phyloP scores from a whole-genome alignment of 202 grass and related monocot genomes.

The Musa balbisiana region DNA sequence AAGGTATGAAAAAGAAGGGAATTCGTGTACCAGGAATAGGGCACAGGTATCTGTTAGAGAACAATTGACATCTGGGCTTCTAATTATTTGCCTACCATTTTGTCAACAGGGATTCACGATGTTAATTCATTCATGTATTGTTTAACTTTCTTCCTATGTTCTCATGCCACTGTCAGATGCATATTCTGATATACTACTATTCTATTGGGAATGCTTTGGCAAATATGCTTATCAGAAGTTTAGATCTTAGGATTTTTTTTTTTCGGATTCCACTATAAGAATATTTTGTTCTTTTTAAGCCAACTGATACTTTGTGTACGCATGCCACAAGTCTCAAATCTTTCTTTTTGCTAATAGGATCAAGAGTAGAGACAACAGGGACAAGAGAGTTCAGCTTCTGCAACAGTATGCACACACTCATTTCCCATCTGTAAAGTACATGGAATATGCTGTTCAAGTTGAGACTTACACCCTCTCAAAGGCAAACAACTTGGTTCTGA shows the following conservation, averaged over 20 bases:
- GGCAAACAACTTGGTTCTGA: conserved; percentile 87
- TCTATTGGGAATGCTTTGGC: no score
- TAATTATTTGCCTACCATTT: neutral
- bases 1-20: conserved; percentile 99
- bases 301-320: neutral
- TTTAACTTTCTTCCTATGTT: neutral
- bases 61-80: neutral
- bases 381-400: conserved; percentile 91
- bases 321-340: neutral
- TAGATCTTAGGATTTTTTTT: neutral
- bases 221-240: no score
- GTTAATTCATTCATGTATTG: neutral
- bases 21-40: conserved; percentile 96
- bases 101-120: neutral
- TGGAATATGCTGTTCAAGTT: conserved; percentile 89
- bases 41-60: conserved; percentile 56
- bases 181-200: neutral
- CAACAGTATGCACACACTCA: conserved; percentile 90
- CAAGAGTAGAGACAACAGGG: conserved; percentile 98
- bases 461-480: conserved; percentile 93
- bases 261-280: neutral
- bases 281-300: neutral
- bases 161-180: neutral
- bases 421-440: conserved; percentile 91
- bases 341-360: conserved; percentile 43